Conservation (phyloP, 805 yeast genomes). For the Dipodascus geniculatus region DNA sequence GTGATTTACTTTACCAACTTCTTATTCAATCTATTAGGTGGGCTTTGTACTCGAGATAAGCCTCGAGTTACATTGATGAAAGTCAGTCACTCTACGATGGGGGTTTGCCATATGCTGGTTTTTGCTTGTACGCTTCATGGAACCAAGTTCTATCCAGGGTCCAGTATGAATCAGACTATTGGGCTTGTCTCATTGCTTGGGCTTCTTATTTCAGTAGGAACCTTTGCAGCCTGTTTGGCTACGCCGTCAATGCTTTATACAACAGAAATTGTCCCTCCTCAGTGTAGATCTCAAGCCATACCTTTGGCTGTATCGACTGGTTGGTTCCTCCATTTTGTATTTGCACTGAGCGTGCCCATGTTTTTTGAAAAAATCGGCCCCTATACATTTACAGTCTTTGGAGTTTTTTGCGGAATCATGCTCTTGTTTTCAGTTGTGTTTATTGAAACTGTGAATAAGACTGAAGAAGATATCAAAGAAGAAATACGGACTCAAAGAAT, state of each 20-base stretch:
- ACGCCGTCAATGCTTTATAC: not conserved
- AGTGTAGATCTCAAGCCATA: not conserved
- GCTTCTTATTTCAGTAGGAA: not conserved
- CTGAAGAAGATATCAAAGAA: not conserved
- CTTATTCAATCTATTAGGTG: not conserved
- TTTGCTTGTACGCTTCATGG: not conserved
- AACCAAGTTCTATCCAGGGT: not conserved
- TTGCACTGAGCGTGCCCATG: not conserved
- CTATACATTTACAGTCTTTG: not conserved
- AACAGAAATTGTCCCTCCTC: not conserved
- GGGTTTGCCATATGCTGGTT: conserved; percentile 1
- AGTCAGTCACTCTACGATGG: not conserved
- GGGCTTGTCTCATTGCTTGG: not conserved
- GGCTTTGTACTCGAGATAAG: not conserved
- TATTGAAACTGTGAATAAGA: not conserved
- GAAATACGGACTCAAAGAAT: not conserved
- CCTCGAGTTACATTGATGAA: not conserved
- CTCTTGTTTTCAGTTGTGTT: not conserved
- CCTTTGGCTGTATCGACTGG: not conserved
- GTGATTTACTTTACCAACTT: not conserved
- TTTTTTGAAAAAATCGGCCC: not conserved
- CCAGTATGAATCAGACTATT: not conserved
- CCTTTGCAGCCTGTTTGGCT: not conserved
- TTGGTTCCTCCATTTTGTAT: not conserved
- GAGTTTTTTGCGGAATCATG: not conserved